Conservation (phyloP, 495 filamentous ascomycete genomes). For the Glutinoglossum americanum region DNA sequence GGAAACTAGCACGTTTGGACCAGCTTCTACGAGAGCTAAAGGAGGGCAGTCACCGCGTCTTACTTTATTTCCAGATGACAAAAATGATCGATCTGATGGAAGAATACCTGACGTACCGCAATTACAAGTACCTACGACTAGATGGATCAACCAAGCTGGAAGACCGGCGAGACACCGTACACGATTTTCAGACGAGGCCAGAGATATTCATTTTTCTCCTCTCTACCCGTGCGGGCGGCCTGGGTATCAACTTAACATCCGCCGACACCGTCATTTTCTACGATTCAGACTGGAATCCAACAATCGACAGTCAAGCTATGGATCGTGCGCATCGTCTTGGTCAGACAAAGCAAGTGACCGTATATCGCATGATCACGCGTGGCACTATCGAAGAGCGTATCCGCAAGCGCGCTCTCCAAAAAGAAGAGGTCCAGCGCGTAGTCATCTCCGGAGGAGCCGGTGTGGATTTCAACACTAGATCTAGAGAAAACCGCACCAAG, state of each 20-base stretch:
- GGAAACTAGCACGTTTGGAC: conserved; percentile 86
- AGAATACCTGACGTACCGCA: conserved; percentile 93
- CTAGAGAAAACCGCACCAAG: conserved; percentile 77
- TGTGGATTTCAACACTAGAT: conserved; percentile 84
- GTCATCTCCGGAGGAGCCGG: conserved; percentile 82
- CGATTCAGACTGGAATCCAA: conserved; percentile 98
- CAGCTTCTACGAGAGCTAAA: conserved; percentile 72
- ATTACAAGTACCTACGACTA: conserved; percentile 93
- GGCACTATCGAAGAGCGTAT: conserved; percentile 98
- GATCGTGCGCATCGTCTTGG: conserved; percentile 95
- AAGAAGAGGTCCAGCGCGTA: conserved; percentile 96
- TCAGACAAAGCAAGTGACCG: conserved; percentile 87
- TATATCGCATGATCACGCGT: conserved; percentile 92
- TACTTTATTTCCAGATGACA: conserved; percentile 99
- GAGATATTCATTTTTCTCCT: conserved; percentile 95
- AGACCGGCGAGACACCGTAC: conserved; percentile 87
- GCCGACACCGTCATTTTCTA: conserved; percentile 97
- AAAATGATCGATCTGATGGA: conserved; percentile 99
- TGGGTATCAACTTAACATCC: conserved; percentile 90
- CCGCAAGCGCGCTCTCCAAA: conserved; percentile 89
- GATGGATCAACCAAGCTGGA: conserved; percentile 98
- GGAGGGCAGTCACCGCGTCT: conserved; percentile 76
- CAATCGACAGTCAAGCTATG: conserved; percentile 97
- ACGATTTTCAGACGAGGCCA: conserved; percentile 80
- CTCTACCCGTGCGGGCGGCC: conserved; percentile 85